Conservation (phyloP, 2,329 filamentous ascomycete species). For the Orbilia ellipsospora region DNA sequence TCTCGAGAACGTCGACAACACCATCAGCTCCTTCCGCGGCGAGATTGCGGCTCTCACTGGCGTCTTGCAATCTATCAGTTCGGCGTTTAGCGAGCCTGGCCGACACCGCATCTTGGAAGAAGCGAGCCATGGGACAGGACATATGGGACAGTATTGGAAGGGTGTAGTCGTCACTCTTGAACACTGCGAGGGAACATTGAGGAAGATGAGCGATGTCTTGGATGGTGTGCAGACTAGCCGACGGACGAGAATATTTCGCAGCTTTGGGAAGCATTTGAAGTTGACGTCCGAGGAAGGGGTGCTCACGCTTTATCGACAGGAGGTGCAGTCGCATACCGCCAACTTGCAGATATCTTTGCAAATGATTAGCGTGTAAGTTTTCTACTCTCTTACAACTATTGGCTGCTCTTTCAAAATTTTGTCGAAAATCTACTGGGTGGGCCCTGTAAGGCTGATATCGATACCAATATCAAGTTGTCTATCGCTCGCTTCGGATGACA, state of each 20-base stretch:
- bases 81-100: conserved; percentile 39
- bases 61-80: conserved; percentile 36
- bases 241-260: conserved; percentile 42
- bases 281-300: conserved; percentile 49
- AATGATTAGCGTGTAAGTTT: conserved; percentile 52
- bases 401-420: background rate
- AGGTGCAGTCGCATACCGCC: conserved; percentile 50
- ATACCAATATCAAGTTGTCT: conserved; percentile 25
- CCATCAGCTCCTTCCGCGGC: conserved; percentile 44
- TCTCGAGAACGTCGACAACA: conserved; percentile 50
- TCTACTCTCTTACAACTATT: background rate
- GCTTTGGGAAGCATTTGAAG: conserved; percentile 51
- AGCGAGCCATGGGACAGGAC: conserved; percentile 45
- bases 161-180: conserved; percentile 39
- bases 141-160: conserved; percentile 51
- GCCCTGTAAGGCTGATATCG: conserved; percentile 31
- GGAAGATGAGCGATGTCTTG: conserved; percentile 38
- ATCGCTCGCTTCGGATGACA: conserved; percentile 50
- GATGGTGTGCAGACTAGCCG: conserved; percentile 48
- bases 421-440: background rate
- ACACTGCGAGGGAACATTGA: conserved; percentile 43
- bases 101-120: conserved; percentile 43
- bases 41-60: conserved; percentile 45
- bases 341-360: conserved; percentile 53
- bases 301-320: conserved; percentile 51